These are phyloP conservation scores for Metarhizium guizhouense DNA, from an alignment of 2,329 filamentous ascomycete genomes.

Conservation along the genomic window DNA sequence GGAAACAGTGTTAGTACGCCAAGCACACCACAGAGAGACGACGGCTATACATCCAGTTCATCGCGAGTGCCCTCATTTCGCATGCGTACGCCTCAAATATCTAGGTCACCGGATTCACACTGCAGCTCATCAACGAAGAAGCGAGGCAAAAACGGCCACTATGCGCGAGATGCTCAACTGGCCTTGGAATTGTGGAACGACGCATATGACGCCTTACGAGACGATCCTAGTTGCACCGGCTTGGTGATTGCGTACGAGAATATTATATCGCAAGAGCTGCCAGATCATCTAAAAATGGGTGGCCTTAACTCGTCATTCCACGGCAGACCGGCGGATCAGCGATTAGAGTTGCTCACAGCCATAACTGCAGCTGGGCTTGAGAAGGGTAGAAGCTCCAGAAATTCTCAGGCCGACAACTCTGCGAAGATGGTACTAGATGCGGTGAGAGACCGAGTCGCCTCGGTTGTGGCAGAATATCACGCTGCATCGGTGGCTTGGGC, in stretches of 20 bases:
- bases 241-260: constrained; percentile 27
- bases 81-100: neutral
- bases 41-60: neutral
- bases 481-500: constrained; percentile 25
- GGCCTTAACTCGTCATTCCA: constrained; percentile 18
- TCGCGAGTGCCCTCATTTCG: neutral
- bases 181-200: constrained; percentile 24
- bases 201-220: constrained; percentile 24
- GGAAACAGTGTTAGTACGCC: constrained; percentile 2
- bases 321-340: constrained; percentile 14
- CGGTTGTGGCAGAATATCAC: constrained; percentile 16
- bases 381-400: constrained; percentile 18
- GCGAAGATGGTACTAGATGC: constrained; percentile 19
- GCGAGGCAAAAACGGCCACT: neutral
- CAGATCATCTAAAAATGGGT: constrained; percentile 20
- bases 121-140: neutral
- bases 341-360: constrained; percentile 19
- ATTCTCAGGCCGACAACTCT: constrained; percentile 18
- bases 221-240: constrained; percentile 17
- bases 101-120: constrained; percentile 1
- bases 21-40: neutral
- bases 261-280: constrained; percentile 26
- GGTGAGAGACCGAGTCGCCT: constrained; percentile 18
- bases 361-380: constrained; percentile 21
- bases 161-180: constrained; percentile 4